These are phyloP conservation scores for Triglochin maritima DNA, from an alignment of 106 monocot genomes.

Conservation along the genomic window DNA sequence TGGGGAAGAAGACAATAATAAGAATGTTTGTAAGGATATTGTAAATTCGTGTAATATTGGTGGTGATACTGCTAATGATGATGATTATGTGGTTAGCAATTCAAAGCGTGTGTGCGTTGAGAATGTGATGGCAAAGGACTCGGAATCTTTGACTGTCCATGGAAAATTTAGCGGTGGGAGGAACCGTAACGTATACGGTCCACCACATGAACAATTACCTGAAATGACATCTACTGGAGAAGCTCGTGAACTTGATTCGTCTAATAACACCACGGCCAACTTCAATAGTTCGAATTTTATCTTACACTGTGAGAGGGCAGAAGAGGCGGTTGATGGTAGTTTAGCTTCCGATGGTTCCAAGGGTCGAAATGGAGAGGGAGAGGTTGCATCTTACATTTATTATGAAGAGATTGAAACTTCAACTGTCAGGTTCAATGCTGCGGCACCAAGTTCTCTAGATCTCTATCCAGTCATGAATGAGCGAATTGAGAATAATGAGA, in stretches of 20 bases:
- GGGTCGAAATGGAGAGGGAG: constrained; percentile 4
- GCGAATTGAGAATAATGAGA: neutral
- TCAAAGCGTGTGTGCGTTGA: too few relatives aligned
- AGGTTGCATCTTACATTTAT: constrained; percentile 9
- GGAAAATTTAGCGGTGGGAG: constrained; percentile 4
- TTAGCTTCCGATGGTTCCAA: neutral
- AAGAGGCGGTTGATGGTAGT: neutral
- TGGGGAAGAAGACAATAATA: neutral
- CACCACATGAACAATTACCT: too few relatives aligned
- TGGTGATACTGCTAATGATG: neutral
- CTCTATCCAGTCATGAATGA: neutral
- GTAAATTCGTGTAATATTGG: neutral
- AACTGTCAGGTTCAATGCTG: neutral
- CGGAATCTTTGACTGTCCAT: neutral
- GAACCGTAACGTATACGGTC: too few relatives aligned
- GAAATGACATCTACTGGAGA: neutral
- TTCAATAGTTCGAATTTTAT: neutral
- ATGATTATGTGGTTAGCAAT: too few relatives aligned
- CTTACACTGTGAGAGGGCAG: too few relatives aligned
- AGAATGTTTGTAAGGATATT: neutral
- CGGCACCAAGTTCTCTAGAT: neutral
- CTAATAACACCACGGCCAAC: neutral
- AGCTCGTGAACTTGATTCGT: neutral
- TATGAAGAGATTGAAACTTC: constrained; percentile 14
- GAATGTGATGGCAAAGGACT: too few relatives aligned